Evolutionary conservation across 306 rosid species (phyloP).

Genomic region (Prunus mira): DNA sequence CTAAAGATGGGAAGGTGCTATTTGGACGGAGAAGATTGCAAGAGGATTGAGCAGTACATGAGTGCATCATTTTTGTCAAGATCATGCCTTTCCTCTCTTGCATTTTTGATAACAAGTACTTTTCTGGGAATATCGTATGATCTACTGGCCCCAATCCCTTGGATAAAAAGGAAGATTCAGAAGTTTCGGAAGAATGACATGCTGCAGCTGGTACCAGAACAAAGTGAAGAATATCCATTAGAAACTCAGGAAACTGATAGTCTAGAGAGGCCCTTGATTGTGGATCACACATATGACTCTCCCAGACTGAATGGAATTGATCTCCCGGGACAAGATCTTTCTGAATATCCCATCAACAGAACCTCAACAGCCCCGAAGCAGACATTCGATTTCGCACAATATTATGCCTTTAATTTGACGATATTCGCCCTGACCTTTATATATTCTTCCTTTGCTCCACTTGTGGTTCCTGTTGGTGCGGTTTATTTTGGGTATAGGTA

Average conservation of each 20-base stretch:
- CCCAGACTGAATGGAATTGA: constrained; percentile 43
- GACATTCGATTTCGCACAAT: constrained; percentile 93
- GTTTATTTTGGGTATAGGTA: constrained; percentile 90
- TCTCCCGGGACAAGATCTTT: constrained; percentile 71
- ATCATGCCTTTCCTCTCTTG: constrained; percentile 96
- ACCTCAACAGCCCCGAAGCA: constrained; percentile 86
- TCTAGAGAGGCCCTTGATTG: constrained; percentile 67
- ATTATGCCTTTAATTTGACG: constrained; percentile 88
- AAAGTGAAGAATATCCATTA: constrained; percentile 73
- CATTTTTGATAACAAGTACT: constrained; percentile 83
- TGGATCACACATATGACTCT: constrained; percentile 43
- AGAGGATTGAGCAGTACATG: constrained; percentile 96
- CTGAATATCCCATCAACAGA: constrained; percentile 66
- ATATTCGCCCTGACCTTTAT: constrained; percentile 87
- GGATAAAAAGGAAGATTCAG: constrained; percentile 80
- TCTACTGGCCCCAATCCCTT: constrained; percentile 90
- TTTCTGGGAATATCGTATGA: constrained; percentile 95
- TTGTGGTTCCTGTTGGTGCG: constrained; percentile 90
- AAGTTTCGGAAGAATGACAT: constrained; percentile 87
- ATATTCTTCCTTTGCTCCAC: constrained; percentile 83
- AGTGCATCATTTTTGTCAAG: constrained; percentile 83
- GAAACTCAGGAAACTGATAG: constrained; percentile 67
- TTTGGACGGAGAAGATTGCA: constrained; percentile 93
- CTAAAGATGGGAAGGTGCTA: constrained; percentile 90
- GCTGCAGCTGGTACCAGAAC: constrained; percentile 94